Base-by-base conservation (phyloP, 2,329 filamentous ascomycete species). In the Knoxdaviesia capensis region DNA sequence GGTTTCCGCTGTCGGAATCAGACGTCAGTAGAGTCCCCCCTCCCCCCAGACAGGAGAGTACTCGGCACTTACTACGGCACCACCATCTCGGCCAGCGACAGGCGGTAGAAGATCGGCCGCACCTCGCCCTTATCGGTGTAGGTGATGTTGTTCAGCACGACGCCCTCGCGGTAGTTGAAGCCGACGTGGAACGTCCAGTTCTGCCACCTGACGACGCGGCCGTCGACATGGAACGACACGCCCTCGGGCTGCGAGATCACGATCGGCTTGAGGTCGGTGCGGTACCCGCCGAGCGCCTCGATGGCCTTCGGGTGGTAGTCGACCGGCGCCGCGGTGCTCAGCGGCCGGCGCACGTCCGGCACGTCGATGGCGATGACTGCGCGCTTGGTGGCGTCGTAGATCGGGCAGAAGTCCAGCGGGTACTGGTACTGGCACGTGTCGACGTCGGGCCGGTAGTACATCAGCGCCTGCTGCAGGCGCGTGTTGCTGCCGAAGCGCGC, bases 101-200 rank as follows among this genome's bases (percentile, higher is more conserved):
- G 66, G 39, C 87, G 74, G 69, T 90, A 94, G 61, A 94, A 93
- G 34, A 92, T 68, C 1, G 83, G 80, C 32, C 87, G 70, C 33
- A 78, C 66, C 37, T 64, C 78, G 38, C 83, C 77, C 58, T 84
- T 82, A 60, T 94, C 87, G 51, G 85, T 87, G 61, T 80, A 93
- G 3, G 77, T 82, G 54, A 94, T 86, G 61, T 94, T 85, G 59
- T 82, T 90, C 6, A 94, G 66, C 2, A 94, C 81, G 50, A 94
- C 80, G 28, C 87, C 87, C 60, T 94, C 87, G 30, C 83, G 74
- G 63, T 94, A 90, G 66, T 93, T 94, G 71, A 94, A 94, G 29
- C 87, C 87, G 45, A 94, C 74, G 56, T 94, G 87, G 48, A 94
- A 74, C 52, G 74, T 88, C 81, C 85, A 94, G 55, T 92, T 93